Base-by-base conservation (phyloP, 2,329 filamentous ascomycete genomes). In the Blumeria hordei region DNA sequence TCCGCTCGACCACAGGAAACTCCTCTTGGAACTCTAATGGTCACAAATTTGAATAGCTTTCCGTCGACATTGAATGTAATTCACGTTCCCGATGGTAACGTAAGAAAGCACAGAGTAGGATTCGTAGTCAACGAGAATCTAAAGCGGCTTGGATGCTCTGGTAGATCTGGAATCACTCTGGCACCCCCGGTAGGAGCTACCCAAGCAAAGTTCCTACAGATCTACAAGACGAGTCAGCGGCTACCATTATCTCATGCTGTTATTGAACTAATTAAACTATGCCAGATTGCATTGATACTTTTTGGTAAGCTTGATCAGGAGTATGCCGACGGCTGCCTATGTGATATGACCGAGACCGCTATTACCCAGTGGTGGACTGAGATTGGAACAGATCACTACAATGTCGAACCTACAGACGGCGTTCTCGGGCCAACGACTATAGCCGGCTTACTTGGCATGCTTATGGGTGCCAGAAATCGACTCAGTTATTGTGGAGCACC, bases 291-390 rank as follows among this genome's bases (percentile, higher is more conserved):
- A 0, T 70, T 98, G 57, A 82, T 85, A 64, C 72, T 95, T 57
- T 98, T 95, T 67, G 85, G 83, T 55, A 87, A 88, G 65, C 71
- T 96, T 6, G 81, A 85, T n/a, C 76, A 82, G 34, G 85, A 88
- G 60, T 96, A 94, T 65, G 85, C 86, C 7, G 92, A 98, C 63
- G 92, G 92, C 0, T 70, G 95, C 28, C 75, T 98, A 3, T 98
- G 92, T 66, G 92, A 98, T 69, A 74, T 92, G 45, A 96, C 92
- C 0, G 92, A 98, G 66, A 81, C 76, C 58, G 87, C 88, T 1
- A 80, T 96, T 62, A 83, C 81, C 58, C 85, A 95, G 66, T 98
- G 92, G 92, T 96, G 92, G 92, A 81, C 85, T 1, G 86, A 94
- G 63, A 83, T 95, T 57, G 92, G 92, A 1, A 82, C 81, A 0